Evolutionary conservation across 371 early-diverging fungal species (phyloP).

Genomic region (Parasitella parasitica): DNA sequence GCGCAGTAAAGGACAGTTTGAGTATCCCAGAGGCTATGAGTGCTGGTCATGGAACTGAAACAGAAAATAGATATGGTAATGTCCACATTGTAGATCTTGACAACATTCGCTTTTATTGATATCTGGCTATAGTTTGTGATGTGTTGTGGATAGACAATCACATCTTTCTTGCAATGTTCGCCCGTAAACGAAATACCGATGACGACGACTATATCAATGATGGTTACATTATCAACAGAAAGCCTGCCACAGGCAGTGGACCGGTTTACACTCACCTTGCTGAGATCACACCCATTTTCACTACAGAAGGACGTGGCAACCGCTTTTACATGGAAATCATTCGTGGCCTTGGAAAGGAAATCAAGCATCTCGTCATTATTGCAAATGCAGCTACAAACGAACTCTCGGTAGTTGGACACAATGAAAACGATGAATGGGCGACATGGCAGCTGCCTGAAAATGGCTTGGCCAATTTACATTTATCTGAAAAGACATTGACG

Average conservation of each 20-base stretch:
- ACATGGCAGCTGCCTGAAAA: conserved; percentile 44
- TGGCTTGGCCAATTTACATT: conserved; percentile 28
- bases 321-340: conserved; percentile 47
- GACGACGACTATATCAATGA: conserved; percentile 31
- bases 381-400: conserved; percentile 41
- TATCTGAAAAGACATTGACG: conserved; percentile 31
- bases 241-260: conserved; percentile 12
- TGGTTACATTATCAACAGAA: conserved; percentile 37
- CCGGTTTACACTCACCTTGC: conserved; percentile 31
- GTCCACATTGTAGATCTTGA: background rate
- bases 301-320: conserved; percentile 29
- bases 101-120: background rate
- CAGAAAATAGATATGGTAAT: conserved; percentile 33
- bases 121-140: conserved; percentile 32
- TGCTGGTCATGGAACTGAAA: conserved; percentile 19
- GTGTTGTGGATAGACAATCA: conserved; percentile 47
- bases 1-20: conserved; percentile 23
- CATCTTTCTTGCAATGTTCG: conserved; percentile 37
- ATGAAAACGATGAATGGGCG: conserved; percentile 38
- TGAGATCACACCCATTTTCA: conserved; percentile 42
- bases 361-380: conserved; percentile 31
- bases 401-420: conserved; percentile 42
- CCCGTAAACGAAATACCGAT: conserved; percentile 11
- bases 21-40: conserved; percentile 26
- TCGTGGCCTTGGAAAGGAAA: conserved; percentile 35